Conservation (phyloP, 345 rosid species). For the Melaleuca quinquenervia region DNA sequence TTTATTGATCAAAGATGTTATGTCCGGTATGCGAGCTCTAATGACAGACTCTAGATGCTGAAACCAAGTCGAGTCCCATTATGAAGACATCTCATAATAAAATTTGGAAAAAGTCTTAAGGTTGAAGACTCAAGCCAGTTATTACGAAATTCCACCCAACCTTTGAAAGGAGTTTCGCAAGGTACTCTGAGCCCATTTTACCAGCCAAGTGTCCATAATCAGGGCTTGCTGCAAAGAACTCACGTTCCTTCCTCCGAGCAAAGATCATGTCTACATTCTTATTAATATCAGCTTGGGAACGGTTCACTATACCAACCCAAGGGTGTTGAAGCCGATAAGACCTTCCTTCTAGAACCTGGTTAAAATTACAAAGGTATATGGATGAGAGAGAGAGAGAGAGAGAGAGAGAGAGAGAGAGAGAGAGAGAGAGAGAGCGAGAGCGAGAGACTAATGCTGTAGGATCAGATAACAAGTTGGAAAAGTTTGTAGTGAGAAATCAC, state of each 20-base stretch:
- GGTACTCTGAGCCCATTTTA: constrained; percentile 74
- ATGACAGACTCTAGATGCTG: constrained; percentile 69
- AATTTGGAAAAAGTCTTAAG: background rate
- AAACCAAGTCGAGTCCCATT: background rate
- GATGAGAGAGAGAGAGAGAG: background rate
- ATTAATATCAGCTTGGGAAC: constrained; percentile 71
- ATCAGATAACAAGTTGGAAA: background rate
- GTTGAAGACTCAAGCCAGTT: background rate
- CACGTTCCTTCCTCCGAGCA: constrained; percentile 58
- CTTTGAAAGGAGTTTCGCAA: constrained; percentile 69
- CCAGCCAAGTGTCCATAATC: constrained; percentile 58
- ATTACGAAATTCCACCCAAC: constrained; percentile 4
- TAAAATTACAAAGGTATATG: background rate
- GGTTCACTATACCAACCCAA: constrained; percentile 74
- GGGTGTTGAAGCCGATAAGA: constrained; percentile 52
- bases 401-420: background rate
- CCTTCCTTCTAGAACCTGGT: constrained; percentile 66
- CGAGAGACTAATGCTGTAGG: background rate
- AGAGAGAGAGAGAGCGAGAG: background rate
- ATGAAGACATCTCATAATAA: background rate
- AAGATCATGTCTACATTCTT: constrained; percentile 57
- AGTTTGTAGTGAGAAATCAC: background rate
- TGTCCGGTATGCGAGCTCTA: constrained; percentile 53
- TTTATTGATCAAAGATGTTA: constrained; percentile 48
- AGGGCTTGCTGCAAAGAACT: constrained; percentile 54